These are phyloP conservation scores for Xerocomus nothofagi DNA, from an alignment of 1,284 basidiomycete species.

Conservation along the genomic window DNA sequence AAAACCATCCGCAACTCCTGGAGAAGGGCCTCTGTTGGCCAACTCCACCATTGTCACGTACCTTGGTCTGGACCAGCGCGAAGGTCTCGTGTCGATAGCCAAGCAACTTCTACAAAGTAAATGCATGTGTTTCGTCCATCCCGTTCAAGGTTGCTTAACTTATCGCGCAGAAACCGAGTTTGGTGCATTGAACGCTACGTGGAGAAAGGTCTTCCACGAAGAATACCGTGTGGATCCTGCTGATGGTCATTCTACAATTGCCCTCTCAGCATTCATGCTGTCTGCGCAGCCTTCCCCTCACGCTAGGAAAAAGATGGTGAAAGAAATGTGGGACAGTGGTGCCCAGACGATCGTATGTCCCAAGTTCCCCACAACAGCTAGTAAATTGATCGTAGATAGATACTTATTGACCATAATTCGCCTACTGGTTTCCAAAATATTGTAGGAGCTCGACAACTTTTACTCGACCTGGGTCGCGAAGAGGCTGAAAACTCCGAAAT, in stretches of 20 bases:
- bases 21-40: constrained; percentile 40
- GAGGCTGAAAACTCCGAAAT: constrained; percentile 51
- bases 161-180: constrained; percentile 45
- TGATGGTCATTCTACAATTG: constrained; percentile 57
- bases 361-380: constrained; percentile 17
- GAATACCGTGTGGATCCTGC: constrained; percentile 41
- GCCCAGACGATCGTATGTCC: constrained; percentile 71
- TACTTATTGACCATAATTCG: constrained; percentile 87
- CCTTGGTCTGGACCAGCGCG: constrained; percentile 68
- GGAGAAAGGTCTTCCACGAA: constrained; percentile 58
- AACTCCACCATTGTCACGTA: constrained; percentile 60
- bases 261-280: constrained; percentile 85
- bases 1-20: constrained; percentile 24
- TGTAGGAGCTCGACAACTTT: constrained; percentile 77
- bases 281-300: constrained; percentile 66
- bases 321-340: constrained; percentile 88
- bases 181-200: constrained; percentile 45
- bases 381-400: constrained; percentile 40
- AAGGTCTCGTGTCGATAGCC: constrained; percentile 64
- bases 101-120: constrained; percentile 60
- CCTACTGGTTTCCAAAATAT: constrained; percentile 79
- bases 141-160: constrained; percentile 12
- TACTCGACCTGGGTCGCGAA: constrained; percentile 68
- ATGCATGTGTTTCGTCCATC: constrained; percentile 12
- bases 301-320: constrained; percentile 67